Evolutionary conservation across 2,329 filamentous ascomycete genomes (phyloP), one percentile per base, ranked within the genome.

Genomic region (Xylogone sp.): DNA sequence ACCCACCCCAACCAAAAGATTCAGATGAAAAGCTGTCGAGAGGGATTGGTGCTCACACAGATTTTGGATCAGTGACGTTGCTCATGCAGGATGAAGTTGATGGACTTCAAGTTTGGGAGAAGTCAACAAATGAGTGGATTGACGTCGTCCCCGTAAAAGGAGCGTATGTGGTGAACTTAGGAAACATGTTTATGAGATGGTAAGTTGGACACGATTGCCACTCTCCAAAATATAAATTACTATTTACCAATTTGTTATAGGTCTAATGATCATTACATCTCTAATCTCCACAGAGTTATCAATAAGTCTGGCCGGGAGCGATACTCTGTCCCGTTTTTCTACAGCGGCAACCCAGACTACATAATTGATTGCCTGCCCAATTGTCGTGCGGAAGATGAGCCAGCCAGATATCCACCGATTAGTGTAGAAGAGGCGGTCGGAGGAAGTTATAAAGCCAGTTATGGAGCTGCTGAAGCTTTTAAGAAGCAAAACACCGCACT

Each of bases 271-370:
- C 62, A 66, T 48, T 81, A 78, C 65, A 73, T 71, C 59, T 75
- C 71, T 57, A 77, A 70, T 52, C 59, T 76, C 2, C 78, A 81
- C 60, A 69, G 77, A 3, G 78, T 81, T 34, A 73, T 80, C 58
- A 79, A 79, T 66, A 70, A 67, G 50, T 70, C 69, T 7, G 68
- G 68, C 3, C 63, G 60, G 4, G 72, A 79, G 55, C 68, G 78
- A 18, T 81, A 79, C 59, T 77, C 73, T 2, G 68, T 80, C 18
- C 73, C 76, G 0, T 75, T 79, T 52, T 80, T 78, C 59, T 72
- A 77, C 45, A 73, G 75, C 45, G 77, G 77, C 2, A 78, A 79
- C 59, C 67, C 75, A 3, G 74, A 79, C 45, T 65, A 69, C 51
- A 52, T 70, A 7, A 70, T 73, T 45, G 59, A 69, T 51, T 74